phyloP scores from a whole-genome alignment of 108 stramenopile genomes.

The Skeletonema potamos region DNA sequence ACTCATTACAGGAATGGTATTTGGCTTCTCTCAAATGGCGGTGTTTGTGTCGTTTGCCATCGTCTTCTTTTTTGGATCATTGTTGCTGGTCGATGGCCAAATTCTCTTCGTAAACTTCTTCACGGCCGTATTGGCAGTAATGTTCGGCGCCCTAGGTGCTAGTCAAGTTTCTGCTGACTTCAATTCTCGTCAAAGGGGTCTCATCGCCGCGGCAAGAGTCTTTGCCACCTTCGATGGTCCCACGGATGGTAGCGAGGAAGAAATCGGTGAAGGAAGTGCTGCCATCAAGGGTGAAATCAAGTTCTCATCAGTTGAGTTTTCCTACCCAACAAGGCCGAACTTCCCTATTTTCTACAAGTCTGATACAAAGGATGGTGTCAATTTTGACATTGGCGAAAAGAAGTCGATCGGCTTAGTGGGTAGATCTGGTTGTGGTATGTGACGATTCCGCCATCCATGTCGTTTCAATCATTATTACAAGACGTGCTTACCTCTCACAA shows the following conservation, averaged over 20 bases:
- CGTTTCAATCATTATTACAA: not conserved
- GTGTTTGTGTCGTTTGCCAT: constrained; percentile 41
- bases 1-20: constrained; percentile 46
- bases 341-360: constrained; percentile 50
- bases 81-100: constrained; percentile 22
- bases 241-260: constrained; percentile 28
- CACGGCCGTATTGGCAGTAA: constrained; percentile 44
- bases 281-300: constrained; percentile 29
- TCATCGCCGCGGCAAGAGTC: constrained; percentile 21
- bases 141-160: constrained; percentile 53
- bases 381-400: constrained; percentile 49
- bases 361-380: constrained; percentile 33
- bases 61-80: constrained; percentile 40
- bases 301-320: constrained; percentile 23
- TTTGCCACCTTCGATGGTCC: constrained; percentile 51
- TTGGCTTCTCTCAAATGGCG: constrained; percentile 47
- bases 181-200: constrained; percentile 32
- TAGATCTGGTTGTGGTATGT: constrained; percentile 68
- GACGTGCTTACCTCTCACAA: not conserved
- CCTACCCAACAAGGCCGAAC: constrained; percentile 17
- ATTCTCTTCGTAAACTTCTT: constrained; percentile 42
- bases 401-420: constrained; percentile 61
- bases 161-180: constrained; percentile 51
- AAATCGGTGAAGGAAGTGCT: not conserved
- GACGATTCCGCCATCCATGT: not conserved